A percentile compares a stretch with the other conserved stretches of the same genome.
Conservation (phyloP, 139 green algal genomes). For the Micractinium conductrix region DNA sequence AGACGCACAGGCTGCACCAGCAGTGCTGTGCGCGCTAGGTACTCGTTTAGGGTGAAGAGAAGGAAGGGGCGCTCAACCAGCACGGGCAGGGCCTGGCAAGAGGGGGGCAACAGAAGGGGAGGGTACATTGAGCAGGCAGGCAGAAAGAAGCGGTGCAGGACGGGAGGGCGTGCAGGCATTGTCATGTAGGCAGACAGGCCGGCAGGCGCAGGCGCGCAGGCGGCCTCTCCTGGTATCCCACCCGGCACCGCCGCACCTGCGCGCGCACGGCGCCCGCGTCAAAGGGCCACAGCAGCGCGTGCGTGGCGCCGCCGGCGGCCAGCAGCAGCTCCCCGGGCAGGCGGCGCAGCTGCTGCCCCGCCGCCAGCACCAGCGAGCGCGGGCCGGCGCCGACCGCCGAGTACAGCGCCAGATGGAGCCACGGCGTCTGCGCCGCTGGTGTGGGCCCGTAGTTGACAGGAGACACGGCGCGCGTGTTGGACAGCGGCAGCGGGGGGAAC, state of each 20-base stretch:
- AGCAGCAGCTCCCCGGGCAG: conserved; percentile 60
- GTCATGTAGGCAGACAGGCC: background rate
- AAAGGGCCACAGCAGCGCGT: conserved; percentile 79
- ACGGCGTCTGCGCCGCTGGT: conserved; percentile 67
- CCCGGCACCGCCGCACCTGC: conserved; percentile 14
- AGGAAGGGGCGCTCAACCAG: conserved; percentile 64
- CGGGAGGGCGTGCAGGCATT: no score
- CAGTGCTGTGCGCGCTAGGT: conserved; percentile 71
- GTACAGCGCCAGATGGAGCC: conserved; percentile 83
- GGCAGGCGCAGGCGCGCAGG: conserved; percentile 13
- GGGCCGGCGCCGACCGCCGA: conserved; percentile 58
- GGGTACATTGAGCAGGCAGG: no score
- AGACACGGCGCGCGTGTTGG: conserved; percentile 11
- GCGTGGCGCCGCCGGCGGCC: conserved; percentile 37
- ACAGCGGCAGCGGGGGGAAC: conserved; percentile 71
- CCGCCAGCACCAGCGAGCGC: conserved; percentile 64
- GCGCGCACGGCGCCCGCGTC: conserved; percentile 48
- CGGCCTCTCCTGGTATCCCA: background rate
- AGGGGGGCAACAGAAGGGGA: no score
- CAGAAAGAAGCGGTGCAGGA: no score
- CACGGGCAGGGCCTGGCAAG: conserved; percentile 37
- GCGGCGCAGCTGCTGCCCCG: conserved; percentile 70
- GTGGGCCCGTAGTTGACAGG: conserved; percentile 74
- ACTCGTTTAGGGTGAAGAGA: conserved; percentile 78
- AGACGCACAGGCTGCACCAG: conserved; percentile 79